These are phyloP conservation scores for Pseudoscleropodium purum DNA, from an alignment of 225 moss, liverwort and hornwort genomes.

Conservation along the genomic window DNA sequence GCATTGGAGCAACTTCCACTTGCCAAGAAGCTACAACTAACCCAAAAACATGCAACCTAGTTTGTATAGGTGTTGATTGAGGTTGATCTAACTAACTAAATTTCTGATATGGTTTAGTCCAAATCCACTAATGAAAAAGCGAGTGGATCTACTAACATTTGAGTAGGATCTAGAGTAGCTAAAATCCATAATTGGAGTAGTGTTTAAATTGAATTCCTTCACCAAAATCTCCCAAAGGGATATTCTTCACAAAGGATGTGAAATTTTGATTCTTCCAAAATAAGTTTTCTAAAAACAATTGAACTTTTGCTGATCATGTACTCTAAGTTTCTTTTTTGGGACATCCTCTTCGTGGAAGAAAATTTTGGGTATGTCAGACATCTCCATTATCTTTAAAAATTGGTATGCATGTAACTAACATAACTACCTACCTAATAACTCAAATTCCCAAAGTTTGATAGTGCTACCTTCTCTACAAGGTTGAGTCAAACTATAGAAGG, in stretches of 20 bases:
- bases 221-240: rapidly evolving
- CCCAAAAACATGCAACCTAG: too few relatives aligned
- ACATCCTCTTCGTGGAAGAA: background rate
- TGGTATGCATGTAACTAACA: background rate
- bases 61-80: too few relatives aligned
- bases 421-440: background rate
- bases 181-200: background rate
- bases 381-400: background rate
- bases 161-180: background rate
- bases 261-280: background rate
- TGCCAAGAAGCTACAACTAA: rapidly evolving
- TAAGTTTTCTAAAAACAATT: background rate
- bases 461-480: background rate
- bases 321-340: rapidly evolving
- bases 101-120: background rate
- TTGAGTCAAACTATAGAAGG: background rate
- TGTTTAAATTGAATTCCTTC: background rate
- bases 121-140: background rate
- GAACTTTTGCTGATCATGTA: background rate
- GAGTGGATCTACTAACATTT: background rate
- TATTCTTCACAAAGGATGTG: background rate
- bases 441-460: background rate
- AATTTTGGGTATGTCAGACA: background rate
- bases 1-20: background rate
- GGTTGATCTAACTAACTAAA: too few relatives aligned